A percentile compares a stretch with the other conserved stretches of the same genome.
phyloP scores from a whole-genome alignment of 1,139 yeast genomes.

The Saccharomyces hybrid region DNA sequence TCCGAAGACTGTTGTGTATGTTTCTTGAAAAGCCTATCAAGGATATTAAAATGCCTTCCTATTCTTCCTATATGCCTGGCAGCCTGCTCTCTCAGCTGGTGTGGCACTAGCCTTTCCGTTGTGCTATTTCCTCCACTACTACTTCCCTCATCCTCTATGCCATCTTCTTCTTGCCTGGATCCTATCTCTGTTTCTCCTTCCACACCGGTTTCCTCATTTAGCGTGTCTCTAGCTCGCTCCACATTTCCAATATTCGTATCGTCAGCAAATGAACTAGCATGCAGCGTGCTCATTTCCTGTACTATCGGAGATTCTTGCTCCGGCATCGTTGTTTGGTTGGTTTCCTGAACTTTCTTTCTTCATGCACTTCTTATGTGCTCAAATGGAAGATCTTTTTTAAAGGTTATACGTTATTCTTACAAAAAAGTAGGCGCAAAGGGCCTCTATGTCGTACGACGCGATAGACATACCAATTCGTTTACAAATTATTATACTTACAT shows the following conservation, averaged over 20 bases:
- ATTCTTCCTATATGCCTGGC: slow-evolving; percentile 20
- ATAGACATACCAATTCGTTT: background rate
- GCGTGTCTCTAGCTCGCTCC: slow-evolving; percentile 1
- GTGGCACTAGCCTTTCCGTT: slow-evolving; percentile 9
- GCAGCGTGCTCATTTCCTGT: background rate
- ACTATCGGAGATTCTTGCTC: background rate
- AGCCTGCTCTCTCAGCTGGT: slow-evolving; percentile 20
- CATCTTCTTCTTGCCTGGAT: background rate
- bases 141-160: background rate
- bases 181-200: slow-evolving; percentile 3
- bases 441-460: background rate
- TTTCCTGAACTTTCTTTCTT: background rate
- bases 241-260: background rate
- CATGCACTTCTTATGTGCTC: background rate
- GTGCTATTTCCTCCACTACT: slow-evolving; percentile 3
- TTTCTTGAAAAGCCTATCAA: slow-evolving; percentile 33
- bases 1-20: slow-evolving; percentile 6
- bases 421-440: background rate
- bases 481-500: background rate
- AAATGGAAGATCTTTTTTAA: background rate
- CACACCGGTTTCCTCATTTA: background rate
- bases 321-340: slow-evolving; percentile 3
- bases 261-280: background rate
- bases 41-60: slow-evolving; percentile 33
- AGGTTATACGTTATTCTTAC: background rate